A percentile compares a stretch with the other conserved stretches of the same genome.
Evolutionary conservation across 352 stramenopile genomes (phyloP).

Genomic region (Pythium volutum): DNA sequence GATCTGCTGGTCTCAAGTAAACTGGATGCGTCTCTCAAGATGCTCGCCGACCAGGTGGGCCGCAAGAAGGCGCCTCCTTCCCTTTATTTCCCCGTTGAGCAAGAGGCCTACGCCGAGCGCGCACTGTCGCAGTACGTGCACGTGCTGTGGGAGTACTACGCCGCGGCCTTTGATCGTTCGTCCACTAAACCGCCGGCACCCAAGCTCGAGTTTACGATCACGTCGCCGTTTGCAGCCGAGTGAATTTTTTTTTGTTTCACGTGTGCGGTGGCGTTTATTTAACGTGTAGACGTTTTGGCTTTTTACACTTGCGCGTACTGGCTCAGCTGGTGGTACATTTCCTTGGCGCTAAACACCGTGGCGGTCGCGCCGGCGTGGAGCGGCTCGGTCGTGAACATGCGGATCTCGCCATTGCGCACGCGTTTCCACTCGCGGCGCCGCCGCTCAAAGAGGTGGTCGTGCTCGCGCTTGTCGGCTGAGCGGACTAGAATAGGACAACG

Average conservation of each 20-base stretch:
- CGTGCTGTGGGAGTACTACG: slow-evolving; percentile 84
- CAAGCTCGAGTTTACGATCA: slow-evolving; percentile 81
- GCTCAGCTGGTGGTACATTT: slow-evolving; percentile 77
- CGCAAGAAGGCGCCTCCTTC: neutral
- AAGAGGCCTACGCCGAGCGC: slow-evolving; percentile 75
- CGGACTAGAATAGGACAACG: slow-evolving; percentile 32
- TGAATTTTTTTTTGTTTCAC: slow-evolving; percentile 25
- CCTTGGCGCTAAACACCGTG: slow-evolving; percentile 68
- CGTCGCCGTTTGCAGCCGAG: slow-evolving; percentile 63
- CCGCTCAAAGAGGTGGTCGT: slow-evolving; percentile 73
- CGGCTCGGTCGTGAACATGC: slow-evolving; percentile 71
- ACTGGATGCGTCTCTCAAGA: slow-evolving; percentile 83
- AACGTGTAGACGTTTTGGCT: neutral
- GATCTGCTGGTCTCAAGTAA: slow-evolving; percentile 82
- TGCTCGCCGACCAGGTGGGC: slow-evolving; percentile 73
- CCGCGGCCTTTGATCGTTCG: slow-evolving; percentile 57
- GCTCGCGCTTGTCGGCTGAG: slow-evolving; percentile 66
- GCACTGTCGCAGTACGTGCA: slow-evolving; percentile 71
- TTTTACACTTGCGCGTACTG: slow-evolving; percentile 62
- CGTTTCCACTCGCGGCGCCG: slow-evolving; percentile 74
- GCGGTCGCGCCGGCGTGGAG: slow-evolving; percentile 65
- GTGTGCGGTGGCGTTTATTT: neutral
- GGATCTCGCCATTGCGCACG: slow-evolving; percentile 57
- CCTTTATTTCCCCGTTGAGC: slow-evolving; percentile 55
- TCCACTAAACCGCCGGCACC: slow-evolving; percentile 48